phyloP scores from a whole-genome alignment of 1,284 basidiomycete genomes.

The Hypsizygus ulmarius region DNA sequence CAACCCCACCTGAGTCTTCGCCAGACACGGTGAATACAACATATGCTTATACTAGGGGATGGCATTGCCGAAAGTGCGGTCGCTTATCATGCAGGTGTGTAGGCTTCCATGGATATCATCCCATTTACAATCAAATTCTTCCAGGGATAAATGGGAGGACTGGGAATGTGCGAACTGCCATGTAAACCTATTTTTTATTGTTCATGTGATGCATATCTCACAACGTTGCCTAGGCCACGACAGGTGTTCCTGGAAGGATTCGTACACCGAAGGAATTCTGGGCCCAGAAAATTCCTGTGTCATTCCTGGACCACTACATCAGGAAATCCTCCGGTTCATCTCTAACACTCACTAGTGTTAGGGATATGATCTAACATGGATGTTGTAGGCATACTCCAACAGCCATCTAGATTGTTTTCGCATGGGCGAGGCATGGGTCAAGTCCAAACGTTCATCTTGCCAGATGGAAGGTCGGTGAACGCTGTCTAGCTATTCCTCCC shows the following conservation, averaged over 20 bases:
- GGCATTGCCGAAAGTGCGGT: constrained; percentile 66
- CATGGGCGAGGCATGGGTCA: constrained; percentile 29
- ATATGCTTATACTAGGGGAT: constrained; percentile 60
- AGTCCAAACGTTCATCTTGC: constrained; percentile 45
- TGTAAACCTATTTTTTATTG: constrained; percentile 27
- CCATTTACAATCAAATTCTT: constrained; percentile 4
- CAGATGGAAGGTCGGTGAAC: constrained; percentile 41
- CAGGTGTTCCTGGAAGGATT: constrained; percentile 26
- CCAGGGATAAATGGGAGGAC: constrained; percentile 66
- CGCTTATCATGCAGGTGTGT: constrained; percentile 67
- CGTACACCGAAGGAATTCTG: constrained; percentile 35
- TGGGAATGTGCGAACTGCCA: constrained; percentile 64
- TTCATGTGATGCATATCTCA: not conserved
- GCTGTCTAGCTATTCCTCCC: not conserved
- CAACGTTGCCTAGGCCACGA: constrained; percentile 5
- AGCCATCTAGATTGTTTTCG: constrained; percentile 25
- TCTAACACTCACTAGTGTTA: not conserved
- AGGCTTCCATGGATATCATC: constrained; percentile 2
- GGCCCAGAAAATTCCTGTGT: constrained; percentile 26
- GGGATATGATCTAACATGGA: not conserved
- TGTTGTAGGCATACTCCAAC: constrained; percentile 31
- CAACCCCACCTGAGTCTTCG: constrained; percentile 16
- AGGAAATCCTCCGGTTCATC: constrained; percentile 26
- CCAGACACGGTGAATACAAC: constrained; percentile 44
- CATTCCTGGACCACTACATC: constrained; percentile 29